Evolutionary conservation across 306 rosid species (phyloP).

Genomic region (Casuarina equisetifolia): DNA sequence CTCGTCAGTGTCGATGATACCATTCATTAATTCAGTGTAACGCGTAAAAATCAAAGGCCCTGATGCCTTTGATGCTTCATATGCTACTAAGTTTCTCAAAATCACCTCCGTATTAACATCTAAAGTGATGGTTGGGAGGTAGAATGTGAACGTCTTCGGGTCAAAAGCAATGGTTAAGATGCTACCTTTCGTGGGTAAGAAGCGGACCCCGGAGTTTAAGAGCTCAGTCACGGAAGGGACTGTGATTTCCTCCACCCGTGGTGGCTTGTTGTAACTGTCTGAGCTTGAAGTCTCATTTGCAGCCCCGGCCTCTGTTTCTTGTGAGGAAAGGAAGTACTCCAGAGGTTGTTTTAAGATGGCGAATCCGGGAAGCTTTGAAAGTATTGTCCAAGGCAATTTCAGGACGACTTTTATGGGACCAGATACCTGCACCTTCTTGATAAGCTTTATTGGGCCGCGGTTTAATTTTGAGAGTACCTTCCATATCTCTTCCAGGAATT

Average conservation of each 20-base stretch:
- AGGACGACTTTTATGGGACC: conserved; percentile 47
- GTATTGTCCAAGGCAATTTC: conserved; percentile 65
- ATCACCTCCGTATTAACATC: conserved; percentile 59
- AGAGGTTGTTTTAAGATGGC: conserved; percentile 40
- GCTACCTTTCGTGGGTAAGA: conserved; percentile 42
- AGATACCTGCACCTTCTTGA: conserved; percentile 45
- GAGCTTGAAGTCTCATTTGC: conserved; percentile 34
- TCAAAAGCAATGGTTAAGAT: conserved; percentile 53
- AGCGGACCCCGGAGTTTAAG: conserved; percentile 42
- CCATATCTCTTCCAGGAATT: conserved; percentile 39
- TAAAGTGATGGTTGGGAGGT: conserved; percentile 56
- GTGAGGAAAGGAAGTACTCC: conserved; percentile 20
- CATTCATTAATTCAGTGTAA: conserved; percentile 71
- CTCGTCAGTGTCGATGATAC: conserved; percentile 67
- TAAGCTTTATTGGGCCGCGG: conserved; percentile 44
- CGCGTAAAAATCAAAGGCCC: conserved; percentile 68
- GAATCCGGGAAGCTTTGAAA: conserved; percentile 53
- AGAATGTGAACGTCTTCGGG: conserved; percentile 31
- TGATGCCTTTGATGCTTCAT: conserved; percentile 63
- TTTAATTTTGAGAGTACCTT: conserved; percentile 53
- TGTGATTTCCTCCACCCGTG: conserved; percentile 65
- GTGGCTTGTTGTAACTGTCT: conserved; percentile 36
- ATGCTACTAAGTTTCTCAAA: conserved; percentile 71
- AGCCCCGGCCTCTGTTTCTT: conserved; percentile 32
- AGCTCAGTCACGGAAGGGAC: conserved; percentile 66